These are phyloP conservation scores for Forsythia suspensa DNA, from an alignment of 257 asterid species.

Conservation along the genomic window DNA sequence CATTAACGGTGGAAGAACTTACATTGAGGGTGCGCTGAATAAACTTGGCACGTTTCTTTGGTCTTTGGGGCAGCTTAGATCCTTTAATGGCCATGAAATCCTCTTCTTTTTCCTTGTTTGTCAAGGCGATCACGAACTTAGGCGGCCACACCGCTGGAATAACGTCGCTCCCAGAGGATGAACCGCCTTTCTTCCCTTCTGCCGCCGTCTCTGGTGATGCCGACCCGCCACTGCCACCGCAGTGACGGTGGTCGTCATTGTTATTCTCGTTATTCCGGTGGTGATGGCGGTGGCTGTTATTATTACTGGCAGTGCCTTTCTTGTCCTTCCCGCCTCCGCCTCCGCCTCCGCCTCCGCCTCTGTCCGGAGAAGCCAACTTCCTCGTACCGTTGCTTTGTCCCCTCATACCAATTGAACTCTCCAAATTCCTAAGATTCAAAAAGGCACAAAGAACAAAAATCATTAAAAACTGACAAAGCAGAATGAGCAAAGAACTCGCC, in stretches of 20 bases:
- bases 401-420: constrained; percentile 48
- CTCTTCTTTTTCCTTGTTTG: constrained; percentile 92
- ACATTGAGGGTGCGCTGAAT: constrained; percentile 89
- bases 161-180: constrained; percentile 56
- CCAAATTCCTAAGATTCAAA: constrained; percentile 43
- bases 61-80: constrained; percentile 91
- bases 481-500: background rate
- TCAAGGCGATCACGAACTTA: constrained; percentile 74
- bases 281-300: constrained; percentile 26
- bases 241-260: constrained; percentile 24
- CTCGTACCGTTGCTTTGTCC: constrained; percentile 45
- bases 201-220: constrained; percentile 66
- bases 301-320: constrained; percentile 26
- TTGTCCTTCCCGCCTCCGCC: constrained; percentile 37
- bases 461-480: background rate
- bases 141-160: constrained; percentile 73
- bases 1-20: constrained; percentile 29
- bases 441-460: background rate
- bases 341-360: constrained; percentile 43
- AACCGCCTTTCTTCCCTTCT: constrained; percentile 62
- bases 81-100: constrained; percentile 88
- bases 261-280: constrained; percentile 9
- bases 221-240: constrained; percentile 56
- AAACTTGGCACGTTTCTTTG: constrained; percentile 83
- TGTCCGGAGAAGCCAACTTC: constrained; percentile 41